Evolutionary conservation across 1,139 yeast species (phyloP).

Genomic region (Pichiaceae sp.): DNA sequence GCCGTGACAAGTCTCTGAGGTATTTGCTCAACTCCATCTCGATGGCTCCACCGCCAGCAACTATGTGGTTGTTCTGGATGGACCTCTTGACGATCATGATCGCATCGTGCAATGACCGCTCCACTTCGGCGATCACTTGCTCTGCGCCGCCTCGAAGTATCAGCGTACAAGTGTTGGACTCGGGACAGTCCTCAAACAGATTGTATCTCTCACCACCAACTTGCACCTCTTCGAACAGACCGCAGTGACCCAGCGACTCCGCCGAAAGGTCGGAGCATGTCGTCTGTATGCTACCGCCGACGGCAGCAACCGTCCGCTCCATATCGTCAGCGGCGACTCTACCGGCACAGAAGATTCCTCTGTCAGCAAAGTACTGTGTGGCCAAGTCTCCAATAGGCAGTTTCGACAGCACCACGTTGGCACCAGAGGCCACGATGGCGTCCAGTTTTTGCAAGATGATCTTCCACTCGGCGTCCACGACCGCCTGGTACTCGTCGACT

Average conservation of each 20-base stretch:
- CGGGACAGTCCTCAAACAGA: conserved; percentile 85
- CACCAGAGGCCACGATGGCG: conserved; percentile 77
- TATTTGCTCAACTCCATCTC: conserved; percentile 94
- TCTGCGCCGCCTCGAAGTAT: conserved; percentile 96
- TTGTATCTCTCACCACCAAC: conserved; percentile 94
- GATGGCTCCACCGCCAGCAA: conserved; percentile 99
- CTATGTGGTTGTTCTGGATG: conserved; percentile 74
- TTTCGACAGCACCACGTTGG: conserved; percentile 86
- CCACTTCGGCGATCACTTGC: conserved; percentile 97
- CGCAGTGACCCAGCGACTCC: conserved; percentile 78
- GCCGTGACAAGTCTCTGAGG: conserved; percentile 77
- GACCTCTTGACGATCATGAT: conserved; percentile 98
- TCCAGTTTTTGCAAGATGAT: conserved; percentile 82
- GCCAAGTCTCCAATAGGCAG: conserved; percentile 98
- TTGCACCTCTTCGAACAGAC: conserved; percentile 80
- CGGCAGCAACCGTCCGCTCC: conserved; percentile 89
- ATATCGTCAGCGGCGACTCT: conserved; percentile 83
- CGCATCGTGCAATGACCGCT: conserved; percentile 94
- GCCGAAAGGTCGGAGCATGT: conserved; percentile 73
- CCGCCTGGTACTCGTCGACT: conserved; percentile 88
- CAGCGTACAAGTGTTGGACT: conserved; percentile 88
- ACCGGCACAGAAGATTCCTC: conserved; percentile 96
- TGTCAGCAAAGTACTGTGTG: conserved; percentile 94
- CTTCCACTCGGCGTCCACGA: conserved; percentile 98
- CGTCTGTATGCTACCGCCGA: conserved; percentile 86